phyloP scores from a whole-genome alignment of 1,284 basidiomycete genomes.

The Sanghuangporus sanghuang region DNA sequence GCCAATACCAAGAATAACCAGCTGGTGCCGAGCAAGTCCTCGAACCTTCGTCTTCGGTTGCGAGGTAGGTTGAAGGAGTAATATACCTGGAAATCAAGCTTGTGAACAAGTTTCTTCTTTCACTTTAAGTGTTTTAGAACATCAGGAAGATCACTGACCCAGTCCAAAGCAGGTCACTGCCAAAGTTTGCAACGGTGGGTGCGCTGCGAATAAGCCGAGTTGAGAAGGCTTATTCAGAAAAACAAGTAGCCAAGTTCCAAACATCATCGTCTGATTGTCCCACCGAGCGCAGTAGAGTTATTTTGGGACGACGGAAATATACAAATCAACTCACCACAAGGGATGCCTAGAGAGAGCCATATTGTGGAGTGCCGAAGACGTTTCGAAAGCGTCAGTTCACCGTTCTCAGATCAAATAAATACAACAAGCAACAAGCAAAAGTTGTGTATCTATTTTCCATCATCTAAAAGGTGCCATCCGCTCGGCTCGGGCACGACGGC shows the following conservation, averaged over 20 bases:
- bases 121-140: neutral
- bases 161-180: slow-evolving; percentile 20
- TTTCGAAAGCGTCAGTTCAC: neutral
- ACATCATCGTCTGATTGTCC: slow-evolving; percentile 20
- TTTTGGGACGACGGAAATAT: neutral
- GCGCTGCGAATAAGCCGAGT: slow-evolving; percentile 20
- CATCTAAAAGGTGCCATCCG: neutral
- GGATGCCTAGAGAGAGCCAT: neutral
- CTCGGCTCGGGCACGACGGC: neutral
- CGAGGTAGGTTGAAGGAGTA: slow-evolving; percentile 22
- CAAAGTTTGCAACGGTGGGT: slow-evolving; percentile 20
- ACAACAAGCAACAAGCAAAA: neutral
- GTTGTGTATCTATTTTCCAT: neutral
- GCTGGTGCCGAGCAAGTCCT: slow-evolving; percentile 21
- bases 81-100: slow-evolving; percentile 12
- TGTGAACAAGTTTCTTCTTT: neutral
- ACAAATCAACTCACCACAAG: slow-evolving; percentile 8
- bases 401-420: neutral
- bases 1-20: slow-evolving; percentile 20
- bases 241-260: slow-evolving; percentile 22
- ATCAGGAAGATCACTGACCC: slow-evolving; percentile 8
- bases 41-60: slow-evolving; percentile 19
- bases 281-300: neutral
- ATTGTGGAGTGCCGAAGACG: neutral
- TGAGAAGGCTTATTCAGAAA: slow-evolving; percentile 17